Evolutionary conservation across 1,284 basidiomycete genomes (phyloP), one percentile per base, ranked within the genome.

Genomic region (Cryptococcus sp.): DNA sequence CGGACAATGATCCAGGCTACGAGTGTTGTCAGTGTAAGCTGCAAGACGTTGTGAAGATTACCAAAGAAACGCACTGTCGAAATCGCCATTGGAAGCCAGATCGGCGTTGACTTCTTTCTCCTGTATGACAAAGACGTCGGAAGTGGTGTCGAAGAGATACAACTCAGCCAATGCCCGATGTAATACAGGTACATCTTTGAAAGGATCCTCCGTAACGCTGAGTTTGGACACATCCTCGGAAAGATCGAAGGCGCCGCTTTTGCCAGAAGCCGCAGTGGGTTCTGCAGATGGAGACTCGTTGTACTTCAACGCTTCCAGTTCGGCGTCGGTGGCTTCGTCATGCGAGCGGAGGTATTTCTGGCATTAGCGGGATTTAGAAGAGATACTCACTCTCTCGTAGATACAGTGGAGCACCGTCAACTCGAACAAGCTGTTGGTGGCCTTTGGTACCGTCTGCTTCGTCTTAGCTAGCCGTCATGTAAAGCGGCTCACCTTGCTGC

Each of bases 361-460:
- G 23, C 11, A 27, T 54, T 40, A 60, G 53, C 39, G 19, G 6
- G 35, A 20, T 10, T 5, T 7, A 13, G 23, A 45, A 48, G 22
- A 23, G n/a, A 19, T 1, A 67, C 78, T 63, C 52, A 79, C 78
- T 61, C 79, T 66, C 76, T 97, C 94, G 77, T 88, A 97, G 83
- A 95, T 91, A 58, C 94, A 95, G 45, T 91, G 88, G 66, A 96
- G 88, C 82, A 93, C 89, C 76, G 93, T 93, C 48, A 90, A 88
- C 77, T 96, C 92, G 73, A 97, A 96, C 16, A 88, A 86, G 51
- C 85, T 85, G 5, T 91, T 93, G 1, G 91, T 91, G 19, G 83
- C 87, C 66, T 91, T 91, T 15, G 91, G 90, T 17, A 88, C 90
- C 51, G 75, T 46, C 68, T 77, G 55, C 15, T 82, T 82, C 80